Conservation (phyloP, 345 rosid species). For the Turnera subulata region DNA sequence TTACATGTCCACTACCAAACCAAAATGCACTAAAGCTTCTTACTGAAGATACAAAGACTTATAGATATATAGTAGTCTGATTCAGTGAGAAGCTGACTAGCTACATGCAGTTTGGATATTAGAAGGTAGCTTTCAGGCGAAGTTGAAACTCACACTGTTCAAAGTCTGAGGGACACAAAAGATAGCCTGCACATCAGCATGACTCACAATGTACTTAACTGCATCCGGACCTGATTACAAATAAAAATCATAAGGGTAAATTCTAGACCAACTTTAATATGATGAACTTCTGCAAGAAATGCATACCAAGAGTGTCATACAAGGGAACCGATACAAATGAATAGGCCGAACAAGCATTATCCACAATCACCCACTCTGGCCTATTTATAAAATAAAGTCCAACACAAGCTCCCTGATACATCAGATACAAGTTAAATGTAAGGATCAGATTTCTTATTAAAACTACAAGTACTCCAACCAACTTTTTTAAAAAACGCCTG, state of each 20-base stretch:
- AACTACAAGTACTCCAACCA: too few species aligned
- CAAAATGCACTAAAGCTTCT: background rate
- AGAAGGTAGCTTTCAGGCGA: slow-evolving; percentile 5
- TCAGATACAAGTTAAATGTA: slow-evolving; percentile 13
- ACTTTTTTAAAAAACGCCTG: slow-evolving; percentile 27
- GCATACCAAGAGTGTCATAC: slow-evolving; percentile 86
- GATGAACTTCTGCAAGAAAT: slow-evolving; percentile 3
- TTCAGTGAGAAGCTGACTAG: too few species aligned
- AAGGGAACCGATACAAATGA: slow-evolving; percentile 86
- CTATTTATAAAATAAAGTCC: slow-evolving; percentile 75
- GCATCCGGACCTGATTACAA: slow-evolving; percentile 74
- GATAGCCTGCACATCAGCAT: slow-evolving; percentile 70
- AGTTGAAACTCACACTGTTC: slow-evolving; percentile 52
- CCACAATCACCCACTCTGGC: slow-evolving; percentile 90
- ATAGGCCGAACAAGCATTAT: slow-evolving; percentile 95
- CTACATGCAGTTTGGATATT: too few species aligned
- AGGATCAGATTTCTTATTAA: background rate
- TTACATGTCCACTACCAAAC: background rate
- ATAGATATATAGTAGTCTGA: too few species aligned
- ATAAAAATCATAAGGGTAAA: slow-evolving; percentile 14
- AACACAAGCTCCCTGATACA: slow-evolving; percentile 63
- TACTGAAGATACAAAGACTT: background rate
- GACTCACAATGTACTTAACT: slow-evolving; percentile 67
- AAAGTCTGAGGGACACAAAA: slow-evolving; percentile 80
- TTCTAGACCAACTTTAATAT: background rate